These are phyloP conservation scores for Carex littledalei DNA, from an alignment of 176 grass and related monocot genomes.

Conservation along the genomic window DNA sequence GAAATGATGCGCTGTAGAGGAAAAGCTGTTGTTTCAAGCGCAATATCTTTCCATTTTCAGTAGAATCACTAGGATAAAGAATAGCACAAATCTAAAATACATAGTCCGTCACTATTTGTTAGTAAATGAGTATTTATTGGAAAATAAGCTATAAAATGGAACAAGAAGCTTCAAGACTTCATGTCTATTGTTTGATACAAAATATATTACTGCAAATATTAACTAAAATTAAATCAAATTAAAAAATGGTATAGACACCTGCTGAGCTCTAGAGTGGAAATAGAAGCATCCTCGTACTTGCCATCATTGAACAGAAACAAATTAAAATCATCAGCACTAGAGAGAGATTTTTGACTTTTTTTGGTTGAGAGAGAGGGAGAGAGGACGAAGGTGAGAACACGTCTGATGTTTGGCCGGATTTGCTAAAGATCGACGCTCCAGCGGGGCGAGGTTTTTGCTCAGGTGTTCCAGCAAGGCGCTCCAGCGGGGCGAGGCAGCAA, in stretches of 20 bases:
- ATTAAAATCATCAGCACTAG: conserved; percentile 76
- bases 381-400: too few species aligned
- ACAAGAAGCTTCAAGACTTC: neutral
- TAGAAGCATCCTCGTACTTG: conserved; percentile 78
- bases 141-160: neutral
- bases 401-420: too few species aligned
- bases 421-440: too few species aligned
- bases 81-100: conserved; percentile 77
- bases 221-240: neutral
- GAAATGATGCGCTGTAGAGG: conserved; percentile 96
- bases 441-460: too few species aligned
- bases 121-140: neutral
- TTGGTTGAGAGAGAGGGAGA: too few species aligned
- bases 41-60: conserved; percentile 91
- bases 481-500: too few species aligned
- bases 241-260: conserved; percentile 40
- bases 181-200: neutral
- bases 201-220: neutral
- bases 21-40: conserved; percentile 95
- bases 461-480: too few species aligned
- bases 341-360: too few species aligned
- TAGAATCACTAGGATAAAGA: conserved; percentile 85
- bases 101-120: neutral
- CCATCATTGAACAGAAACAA: conserved; percentile 95
- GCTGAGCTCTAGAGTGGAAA: conserved; percentile 81